Base-by-base conservation (phyloP, 2,329 filamentous ascomycete genomes). In the Fusarium anthophilum region DNA sequence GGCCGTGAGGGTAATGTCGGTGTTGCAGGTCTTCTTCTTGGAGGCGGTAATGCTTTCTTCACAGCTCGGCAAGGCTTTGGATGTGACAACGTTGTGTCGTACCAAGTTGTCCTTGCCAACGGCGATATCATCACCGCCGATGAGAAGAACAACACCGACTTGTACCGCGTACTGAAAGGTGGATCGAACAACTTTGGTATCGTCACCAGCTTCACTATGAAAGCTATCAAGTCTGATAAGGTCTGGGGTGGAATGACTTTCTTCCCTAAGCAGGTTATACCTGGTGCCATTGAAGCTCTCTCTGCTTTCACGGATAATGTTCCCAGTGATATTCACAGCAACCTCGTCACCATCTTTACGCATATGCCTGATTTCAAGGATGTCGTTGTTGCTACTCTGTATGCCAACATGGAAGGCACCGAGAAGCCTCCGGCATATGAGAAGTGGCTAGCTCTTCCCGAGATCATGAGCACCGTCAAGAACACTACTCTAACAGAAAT, bases 101-200 rank as follows among this genome's bases (percentile, higher is more conserved):
- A 82, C 56, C 81, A 88, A 66, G 81, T 90, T 15, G 87, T 90
- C 5, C 82, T 88, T 3, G 83, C 85, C 0, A 80, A 82, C 37
- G 87, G 87, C 1, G 67, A 74, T 5, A 81, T 89, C 26, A 79
- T 88, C 41, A 80, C 81, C 8, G 86, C 84, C 2, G 84, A 82
- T 44, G 54, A 58, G 0, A 61, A 66, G 1, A 57, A 75, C 22
- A 81, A 87, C 68, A 5, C 72, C 0, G 85, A 88, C 57, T 80
- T 88, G 3, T 88, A 80, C 74, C 82, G 81, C 71, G 86, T 86
- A 7, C 79, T 87, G 3, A 82, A 84, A 14, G 86, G 86, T 24
- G 76, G 76, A n/a, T 80, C 81, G 6, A 82, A 81, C 59, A 87
- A 86, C 70, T 85, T 86, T 53, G 86, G 84, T 48, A 75, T 81